These are phyloP conservation scores for Dendrocalamus latiflorus DNA, from an alignment of 202 grass and related monocot species.

Conservation along the genomic window DNA sequence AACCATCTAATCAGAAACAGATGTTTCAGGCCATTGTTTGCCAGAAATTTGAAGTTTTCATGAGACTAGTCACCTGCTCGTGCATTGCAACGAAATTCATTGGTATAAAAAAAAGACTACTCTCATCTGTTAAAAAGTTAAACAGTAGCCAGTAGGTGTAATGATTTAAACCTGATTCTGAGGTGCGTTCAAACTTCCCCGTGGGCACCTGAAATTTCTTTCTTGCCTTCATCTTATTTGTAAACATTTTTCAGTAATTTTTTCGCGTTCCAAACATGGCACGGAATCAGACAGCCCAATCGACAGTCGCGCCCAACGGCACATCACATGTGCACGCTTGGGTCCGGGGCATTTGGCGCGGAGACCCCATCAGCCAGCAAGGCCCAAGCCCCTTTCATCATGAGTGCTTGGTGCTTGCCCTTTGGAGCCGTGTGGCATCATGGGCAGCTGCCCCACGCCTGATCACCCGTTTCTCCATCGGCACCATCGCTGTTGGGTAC, in stretches of 20 bases:
- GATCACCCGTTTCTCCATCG: not conserved
- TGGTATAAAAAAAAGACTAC: too few relatives aligned
- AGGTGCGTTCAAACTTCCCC: not conserved
- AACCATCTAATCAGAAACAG: not conserved
- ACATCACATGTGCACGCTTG: not conserved
- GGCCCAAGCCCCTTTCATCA: conserved; percentile 14
- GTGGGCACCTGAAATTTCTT: not conserved
- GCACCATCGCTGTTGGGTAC: conserved; percentile 22
- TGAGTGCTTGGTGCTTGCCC: not conserved
- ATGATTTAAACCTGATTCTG: not conserved
- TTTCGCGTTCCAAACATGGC: too few relatives aligned
- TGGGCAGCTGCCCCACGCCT: not conserved
- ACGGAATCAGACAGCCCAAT: not conserved
- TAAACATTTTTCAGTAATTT: too few relatives aligned
- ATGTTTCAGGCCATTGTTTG: not conserved
- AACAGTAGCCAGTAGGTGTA: not conserved
- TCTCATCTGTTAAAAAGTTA: too few relatives aligned
- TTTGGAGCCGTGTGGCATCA: conserved; percentile 21
- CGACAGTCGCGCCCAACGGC: not conserved
- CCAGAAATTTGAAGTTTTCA: not conserved
- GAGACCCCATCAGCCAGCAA: not conserved
- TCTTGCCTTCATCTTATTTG: not conserved
- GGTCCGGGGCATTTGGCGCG: not conserved
- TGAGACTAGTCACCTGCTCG: not conserved
- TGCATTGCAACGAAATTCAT: too few relatives aligned